These are phyloP conservation scores for Chlorella sp. DNA, from an alignment of 139 green algal genomes.

Conservation along the genomic window DNA sequence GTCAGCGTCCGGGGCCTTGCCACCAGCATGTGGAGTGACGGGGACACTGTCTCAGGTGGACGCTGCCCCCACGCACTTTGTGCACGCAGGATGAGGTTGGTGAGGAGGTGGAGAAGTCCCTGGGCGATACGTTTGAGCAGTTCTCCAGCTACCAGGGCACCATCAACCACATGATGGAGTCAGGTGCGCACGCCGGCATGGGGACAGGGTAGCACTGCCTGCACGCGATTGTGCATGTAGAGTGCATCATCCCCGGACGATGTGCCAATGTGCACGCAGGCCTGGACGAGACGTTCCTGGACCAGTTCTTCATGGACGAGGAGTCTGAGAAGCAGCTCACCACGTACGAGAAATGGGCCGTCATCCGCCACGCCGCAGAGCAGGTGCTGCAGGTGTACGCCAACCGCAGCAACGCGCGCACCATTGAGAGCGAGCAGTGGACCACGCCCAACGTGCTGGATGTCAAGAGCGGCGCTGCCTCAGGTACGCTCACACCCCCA, in stretches of 20 bases:
- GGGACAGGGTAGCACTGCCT: background rate
- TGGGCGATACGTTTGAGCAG: background rate
- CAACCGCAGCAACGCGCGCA: constrained; percentile 28
- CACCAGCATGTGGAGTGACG: background rate
- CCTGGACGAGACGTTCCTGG: background rate
- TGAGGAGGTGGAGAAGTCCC: constrained; percentile 1
- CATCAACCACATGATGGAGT: constrained; percentile 1
- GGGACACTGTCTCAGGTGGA: no score
- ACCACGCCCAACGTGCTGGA: constrained; percentile 18
- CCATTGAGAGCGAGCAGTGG: constrained; percentile 26
- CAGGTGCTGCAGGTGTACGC: constrained; percentile 27
- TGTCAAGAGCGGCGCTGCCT: constrained; percentile 3
- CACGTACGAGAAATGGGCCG: constrained; percentile 13
- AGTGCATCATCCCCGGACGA: background rate
- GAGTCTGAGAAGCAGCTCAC: constrained; percentile 5
- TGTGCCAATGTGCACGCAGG: background rate
- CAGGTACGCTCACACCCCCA: constrained; percentile 7
- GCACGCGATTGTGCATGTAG: background rate
- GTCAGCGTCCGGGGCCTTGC: background rate
- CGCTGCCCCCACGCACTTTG: no score
- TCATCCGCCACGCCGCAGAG: constrained; percentile 11
- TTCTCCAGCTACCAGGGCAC: constrained; percentile 8
- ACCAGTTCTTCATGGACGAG: constrained; percentile 9
- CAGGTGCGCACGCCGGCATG: background rate
- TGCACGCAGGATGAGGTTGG: background rate